Conservation (phyloP, 192 early-diverging fungal species). For the Coemansia asiatica region DNA sequence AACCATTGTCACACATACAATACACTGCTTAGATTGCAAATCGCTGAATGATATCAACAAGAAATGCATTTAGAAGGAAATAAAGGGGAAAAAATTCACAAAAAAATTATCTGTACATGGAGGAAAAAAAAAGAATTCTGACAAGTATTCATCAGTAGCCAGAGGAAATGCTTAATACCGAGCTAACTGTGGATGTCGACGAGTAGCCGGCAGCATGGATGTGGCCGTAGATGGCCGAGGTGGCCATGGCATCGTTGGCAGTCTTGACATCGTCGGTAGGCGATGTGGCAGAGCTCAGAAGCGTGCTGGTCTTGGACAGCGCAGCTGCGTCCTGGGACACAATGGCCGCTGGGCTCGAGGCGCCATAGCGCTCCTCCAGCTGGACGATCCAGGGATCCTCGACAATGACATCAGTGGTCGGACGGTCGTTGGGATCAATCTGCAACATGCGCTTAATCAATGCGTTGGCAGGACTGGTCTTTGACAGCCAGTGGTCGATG, state of each 20-base stretch:
- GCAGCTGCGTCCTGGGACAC: conserved; percentile 4
- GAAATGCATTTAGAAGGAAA: no score
- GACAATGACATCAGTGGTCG: conserved; percentile 75
- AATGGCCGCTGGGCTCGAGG: not conserved
- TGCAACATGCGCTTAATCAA: conserved; percentile 74
- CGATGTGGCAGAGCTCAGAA: conserved; percentile 12
- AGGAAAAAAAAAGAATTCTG: not conserved
- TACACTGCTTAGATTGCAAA: not conserved
- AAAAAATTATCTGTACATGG: not conserved
- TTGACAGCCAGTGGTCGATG: conserved; percentile 58
- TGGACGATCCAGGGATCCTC: conserved; percentile 69
- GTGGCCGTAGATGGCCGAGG: conserved; percentile 33
- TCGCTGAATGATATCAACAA: no score
- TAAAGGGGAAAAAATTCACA: not conserved
- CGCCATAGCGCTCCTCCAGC: conserved; percentile 32
- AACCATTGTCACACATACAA: no score
- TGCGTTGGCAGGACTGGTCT: conserved; percentile 29
- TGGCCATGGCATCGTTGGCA: conserved; percentile 36
- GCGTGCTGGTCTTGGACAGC: conserved; percentile 34
- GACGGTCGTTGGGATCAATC: conserved; percentile 66
- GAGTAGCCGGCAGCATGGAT: conserved; percentile 29
- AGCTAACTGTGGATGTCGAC: conserved; percentile 50
- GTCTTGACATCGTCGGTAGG: conserved; percentile 31
- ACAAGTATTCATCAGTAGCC: conserved; percentile 14
- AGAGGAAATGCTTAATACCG: conserved; percentile 43